A percentile compares a stretch with the other conserved stretches of the same genome.
Conservation (phyloP, 2,329 filamentous ascomycete species). For the Beauveria rudraprayagi region DNA sequence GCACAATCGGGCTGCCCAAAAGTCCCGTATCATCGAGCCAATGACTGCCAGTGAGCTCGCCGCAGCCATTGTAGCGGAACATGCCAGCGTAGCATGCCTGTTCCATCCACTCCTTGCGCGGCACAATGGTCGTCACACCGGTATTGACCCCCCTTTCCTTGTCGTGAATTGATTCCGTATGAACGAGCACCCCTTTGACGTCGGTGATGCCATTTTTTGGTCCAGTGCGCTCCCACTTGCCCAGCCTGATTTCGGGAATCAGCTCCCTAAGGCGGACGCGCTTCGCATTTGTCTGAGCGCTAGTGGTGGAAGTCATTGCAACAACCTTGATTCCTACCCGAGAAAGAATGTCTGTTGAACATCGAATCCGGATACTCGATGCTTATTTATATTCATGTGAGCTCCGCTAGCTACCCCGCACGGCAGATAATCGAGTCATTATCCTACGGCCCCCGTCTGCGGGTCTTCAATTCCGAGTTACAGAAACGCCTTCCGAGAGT, state of each 20-base stretch:
- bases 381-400: background rate
- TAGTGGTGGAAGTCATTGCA: background rate
- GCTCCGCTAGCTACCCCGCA: background rate
- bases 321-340: background rate
- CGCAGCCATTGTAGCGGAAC: conserved; percentile 52
- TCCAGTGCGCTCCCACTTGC: conserved; percentile 29
- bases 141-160: conserved; percentile 30
- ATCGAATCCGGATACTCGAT: background rate
- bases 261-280: conserved; percentile 28
- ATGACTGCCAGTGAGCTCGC: conserved; percentile 50
- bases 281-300: background rate
- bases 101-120: conserved; percentile 32
- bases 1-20: conserved; percentile 45
- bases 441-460: background rate
- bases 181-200: conserved; percentile 34
- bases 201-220: conserved; percentile 39
- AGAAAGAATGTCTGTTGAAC: background rate
- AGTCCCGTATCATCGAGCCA: conserved; percentile 51
- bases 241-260: conserved; percentile 32
- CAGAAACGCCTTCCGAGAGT: background rate
- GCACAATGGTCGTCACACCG: conserved; percentile 38
- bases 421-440: background rate
- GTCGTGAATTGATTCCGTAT: conserved; percentile 31
- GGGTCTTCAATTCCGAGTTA: background rate
- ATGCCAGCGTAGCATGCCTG: conserved; percentile 35